Evolutionary conservation across 2,329 filamentous ascomycete species (phyloP).

Genomic region (Biscogniauxia mediterranea): DNA sequence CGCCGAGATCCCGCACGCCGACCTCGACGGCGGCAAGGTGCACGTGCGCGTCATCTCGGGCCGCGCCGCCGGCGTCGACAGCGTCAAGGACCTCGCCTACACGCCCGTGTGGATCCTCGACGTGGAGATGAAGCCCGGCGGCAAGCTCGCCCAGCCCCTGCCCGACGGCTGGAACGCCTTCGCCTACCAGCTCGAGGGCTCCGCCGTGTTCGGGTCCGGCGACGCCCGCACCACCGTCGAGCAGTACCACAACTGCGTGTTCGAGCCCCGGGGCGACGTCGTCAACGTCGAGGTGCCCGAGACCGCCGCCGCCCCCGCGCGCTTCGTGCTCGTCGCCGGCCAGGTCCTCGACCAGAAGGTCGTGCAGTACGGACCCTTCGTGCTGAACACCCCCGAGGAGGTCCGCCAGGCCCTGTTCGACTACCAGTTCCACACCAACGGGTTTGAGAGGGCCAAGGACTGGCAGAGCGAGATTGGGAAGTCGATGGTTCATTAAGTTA

Average conservation of each 20-base stretch:
- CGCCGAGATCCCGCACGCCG: conserved; percentile 74
- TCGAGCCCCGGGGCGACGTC: conserved; percentile 74
- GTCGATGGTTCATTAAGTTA: conserved; percentile 28
- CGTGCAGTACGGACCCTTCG: conserved; percentile 71
- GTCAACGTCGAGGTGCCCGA: conserved; percentile 69
- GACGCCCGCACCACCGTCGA: conserved; percentile 52
- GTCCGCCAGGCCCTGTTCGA: conserved; percentile 67
- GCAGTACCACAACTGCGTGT: conserved; percentile 86
- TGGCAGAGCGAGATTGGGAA: conserved; percentile 63
- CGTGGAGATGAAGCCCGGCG: conserved; percentile 75
- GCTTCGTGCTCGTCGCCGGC: conserved; percentile 66
- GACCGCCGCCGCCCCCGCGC: conserved; percentile 51
- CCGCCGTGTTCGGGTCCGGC: conserved; percentile 59
- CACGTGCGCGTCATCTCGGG: conserved; percentile 89
- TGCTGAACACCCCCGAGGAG: conserved; percentile 60
- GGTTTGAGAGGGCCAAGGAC: conserved; percentile 65
- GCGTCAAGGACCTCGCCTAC: conserved; percentile 86
- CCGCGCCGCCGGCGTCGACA: conserved; percentile 78
- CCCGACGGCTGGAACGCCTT: conserved; percentile 88
- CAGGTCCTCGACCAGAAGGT: conserved; percentile 67
- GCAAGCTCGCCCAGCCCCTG: conserved; percentile 69
- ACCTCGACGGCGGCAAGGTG: conserved; percentile 69
- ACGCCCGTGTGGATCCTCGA: conserved; percentile 97
- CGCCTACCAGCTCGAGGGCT: conserved; percentile 78
- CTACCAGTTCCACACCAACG: conserved; percentile 63